phyloP scores from a whole-genome alignment of 1,284 basidiomycete genomes.

The Coniferiporia sulphurascens region DNA sequence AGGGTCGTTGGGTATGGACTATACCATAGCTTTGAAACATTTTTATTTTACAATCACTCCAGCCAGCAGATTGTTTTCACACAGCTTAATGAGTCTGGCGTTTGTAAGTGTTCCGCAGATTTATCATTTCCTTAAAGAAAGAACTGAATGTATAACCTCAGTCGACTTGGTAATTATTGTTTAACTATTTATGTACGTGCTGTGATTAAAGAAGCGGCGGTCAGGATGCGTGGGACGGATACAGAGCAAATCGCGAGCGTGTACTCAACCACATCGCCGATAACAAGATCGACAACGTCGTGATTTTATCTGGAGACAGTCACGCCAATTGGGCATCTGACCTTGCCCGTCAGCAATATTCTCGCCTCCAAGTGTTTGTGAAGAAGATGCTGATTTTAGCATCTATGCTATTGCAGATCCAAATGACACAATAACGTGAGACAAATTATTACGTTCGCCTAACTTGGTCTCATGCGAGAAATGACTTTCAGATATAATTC shows the following conservation, averaged over 20 bases:
- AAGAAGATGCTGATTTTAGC: neutral
- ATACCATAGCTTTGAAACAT: neutral
- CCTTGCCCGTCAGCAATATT: conserved; percentile 40
- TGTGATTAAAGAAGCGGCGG: conserved; percentile 10
- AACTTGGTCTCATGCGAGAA: neutral
- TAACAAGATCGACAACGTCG: conserved; percentile 52
- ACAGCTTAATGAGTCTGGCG: conserved; percentile 38
- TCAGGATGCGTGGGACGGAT: conserved; percentile 63
- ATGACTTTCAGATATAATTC: conserved; percentile 42
- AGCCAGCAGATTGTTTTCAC: conserved; percentile 56
- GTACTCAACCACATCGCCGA: conserved; percentile 50
- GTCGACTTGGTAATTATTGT: conserved; percentile 17
- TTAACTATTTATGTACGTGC: conserved; percentile 14
- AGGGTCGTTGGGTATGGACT: conserved; percentile 48
- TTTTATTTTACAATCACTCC: neutral
- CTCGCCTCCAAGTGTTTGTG: neutral
- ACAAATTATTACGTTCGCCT: conserved; percentile 1
- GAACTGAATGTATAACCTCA: neutral
- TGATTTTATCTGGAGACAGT: conserved; percentile 60
- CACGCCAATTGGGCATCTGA: conserved; percentile 64
- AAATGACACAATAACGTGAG: conserved; percentile 45
- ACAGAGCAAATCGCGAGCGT: conserved; percentile 52
- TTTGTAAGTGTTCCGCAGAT: conserved; percentile 30
- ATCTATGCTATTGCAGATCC: conserved; percentile 30
- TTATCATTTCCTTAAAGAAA: neutral